These are phyloP conservation scores for Fusarium lyarnte DNA, from an alignment of 2,329 filamentous ascomycete genomes.

Conservation along the genomic window DNA sequence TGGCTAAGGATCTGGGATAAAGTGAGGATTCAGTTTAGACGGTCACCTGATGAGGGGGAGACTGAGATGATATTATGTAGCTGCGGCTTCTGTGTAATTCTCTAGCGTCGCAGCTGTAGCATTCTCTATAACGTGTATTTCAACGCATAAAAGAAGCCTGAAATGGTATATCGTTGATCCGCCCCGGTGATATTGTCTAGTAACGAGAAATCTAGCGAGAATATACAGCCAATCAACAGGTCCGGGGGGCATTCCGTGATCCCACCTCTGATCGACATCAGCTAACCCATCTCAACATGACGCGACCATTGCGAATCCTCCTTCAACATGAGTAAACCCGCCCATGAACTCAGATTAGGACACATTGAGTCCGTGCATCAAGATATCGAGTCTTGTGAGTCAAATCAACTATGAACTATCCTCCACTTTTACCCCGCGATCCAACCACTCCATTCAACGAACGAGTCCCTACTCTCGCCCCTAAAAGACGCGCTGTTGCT, in stretches of 20 bases:
- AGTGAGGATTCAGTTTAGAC: background rate
- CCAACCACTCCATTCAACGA: accelerated
- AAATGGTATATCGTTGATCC: background rate
- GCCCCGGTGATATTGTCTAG: no score
- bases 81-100: background rate
- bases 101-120: background rate
- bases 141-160: background rate
- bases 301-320: no score
- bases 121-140: no score
- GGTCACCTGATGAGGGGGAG: background rate
- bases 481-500: background rate
- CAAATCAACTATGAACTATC: background rate
- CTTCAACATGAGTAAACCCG: background rate
- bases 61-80: background rate
- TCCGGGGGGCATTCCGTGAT: background rate
- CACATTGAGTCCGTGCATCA: background rate
- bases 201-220: background rate
- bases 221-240: background rate
- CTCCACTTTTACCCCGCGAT: background rate
- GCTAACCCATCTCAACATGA: background rate
- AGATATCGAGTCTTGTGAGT: no score
- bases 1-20: constrained; percentile 8
- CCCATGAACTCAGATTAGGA: background rate
- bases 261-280: background rate
- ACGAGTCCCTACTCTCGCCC: background rate